Percentiles rank a stretch among this genome's conserved stretches.
phyloP scores from a whole-genome alignment of 2,329 filamentous ascomycete genomes.

The Knoxdaviesia proteae region DNA sequence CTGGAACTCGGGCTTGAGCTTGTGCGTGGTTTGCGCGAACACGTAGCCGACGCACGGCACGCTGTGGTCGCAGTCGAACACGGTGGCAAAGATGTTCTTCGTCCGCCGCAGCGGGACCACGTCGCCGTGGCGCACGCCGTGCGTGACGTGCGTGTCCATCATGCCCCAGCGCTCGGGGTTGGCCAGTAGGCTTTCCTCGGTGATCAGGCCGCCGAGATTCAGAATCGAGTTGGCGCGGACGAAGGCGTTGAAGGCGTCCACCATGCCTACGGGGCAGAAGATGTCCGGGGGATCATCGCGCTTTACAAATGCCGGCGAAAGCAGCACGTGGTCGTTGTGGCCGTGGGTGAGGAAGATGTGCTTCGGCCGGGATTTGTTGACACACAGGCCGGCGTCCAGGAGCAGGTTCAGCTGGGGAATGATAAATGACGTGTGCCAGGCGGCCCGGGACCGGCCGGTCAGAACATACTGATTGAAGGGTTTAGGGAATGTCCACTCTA shows the following conservation, averaged over 20 bases:
- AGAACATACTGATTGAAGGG: slow-evolving; percentile 20
- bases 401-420: slow-evolving; percentile 27
- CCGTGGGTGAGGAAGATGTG: slow-evolving; percentile 29
- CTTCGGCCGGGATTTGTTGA: slow-evolving; percentile 23
- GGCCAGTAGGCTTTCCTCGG: slow-evolving; percentile 8
- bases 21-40: slow-evolving; percentile 17
- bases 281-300: slow-evolving; percentile 23
- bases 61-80: slow-evolving; percentile 23
- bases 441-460: slow-evolving; percentile 24
- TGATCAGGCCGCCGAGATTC: slow-evolving; percentile 18
- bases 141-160: slow-evolving; percentile 18
- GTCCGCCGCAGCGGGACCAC: slow-evolving; percentile 14
- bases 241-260: slow-evolving; percentile 17
- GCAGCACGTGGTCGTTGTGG: slow-evolving; percentile 24
- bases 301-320: slow-evolving; percentile 21
- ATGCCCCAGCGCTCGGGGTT: slow-evolving; percentile 8
- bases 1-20: slow-evolving; percentile 17
- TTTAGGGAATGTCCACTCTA: slow-evolving; percentile 23
- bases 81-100: slow-evolving; percentile 18
- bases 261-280: slow-evolving; percentile 21
- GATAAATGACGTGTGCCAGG: slow-evolving; percentile 30
- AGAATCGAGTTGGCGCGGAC: slow-evolving; percentile 19
- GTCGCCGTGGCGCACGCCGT: slow-evolving; percentile 16
- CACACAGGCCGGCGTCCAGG: slow-evolving; percentile 24
- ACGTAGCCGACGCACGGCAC: slow-evolving; percentile 27